Conservation (phyloP, 768 basidiomycete genomes). For the Leucocoprinus leucothites region DNA sequence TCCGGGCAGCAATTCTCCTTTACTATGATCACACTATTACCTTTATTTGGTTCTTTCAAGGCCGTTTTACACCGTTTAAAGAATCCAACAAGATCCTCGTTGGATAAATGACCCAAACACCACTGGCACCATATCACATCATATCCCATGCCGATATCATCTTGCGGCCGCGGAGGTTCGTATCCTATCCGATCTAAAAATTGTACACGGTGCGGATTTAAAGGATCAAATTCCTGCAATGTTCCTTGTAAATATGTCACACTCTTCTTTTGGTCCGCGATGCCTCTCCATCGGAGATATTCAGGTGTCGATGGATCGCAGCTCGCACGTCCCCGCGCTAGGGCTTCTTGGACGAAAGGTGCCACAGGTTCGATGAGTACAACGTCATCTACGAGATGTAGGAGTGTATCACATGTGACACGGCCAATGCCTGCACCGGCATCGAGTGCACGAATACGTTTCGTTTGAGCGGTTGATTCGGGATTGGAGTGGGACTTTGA, state of each 20-base stretch:
- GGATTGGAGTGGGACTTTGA: conserved; percentile 10
- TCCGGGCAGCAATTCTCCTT: conserved; percentile 90
- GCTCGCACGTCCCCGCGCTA: conserved; percentile 36
- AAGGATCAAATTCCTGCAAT: conserved; percentile 80
- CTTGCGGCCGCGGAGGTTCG: conserved; percentile 35
- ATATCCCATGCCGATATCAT: conserved; percentile 60
- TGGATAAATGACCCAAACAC: conserved; percentile 87
- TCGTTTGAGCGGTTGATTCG: conserved; percentile 27
- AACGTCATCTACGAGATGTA: conserved; percentile 86
- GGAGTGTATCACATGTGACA: conserved; percentile 83
- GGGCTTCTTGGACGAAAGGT: conserved; percentile 71
- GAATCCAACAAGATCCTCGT: conserved; percentile 76
- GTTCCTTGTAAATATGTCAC: conserved; percentile 79
- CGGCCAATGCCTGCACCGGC: conserved; percentile 95
- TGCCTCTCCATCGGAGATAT: conserved; percentile 57
- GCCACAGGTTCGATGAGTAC: conserved; percentile 88
- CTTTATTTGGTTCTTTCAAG: conserved; percentile 37
- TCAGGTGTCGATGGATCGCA: conserved; percentile 19
- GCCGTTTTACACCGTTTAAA: conserved; percentile 61
- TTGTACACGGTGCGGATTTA: conserved; percentile 38
- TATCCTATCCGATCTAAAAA: conserved; percentile 70
- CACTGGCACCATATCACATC: conserved; percentile 97
- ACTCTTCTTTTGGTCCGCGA: conserved; percentile 60
- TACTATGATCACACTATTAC: conserved; percentile 68
- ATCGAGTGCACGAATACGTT: conserved; percentile 67